These are phyloP conservation scores for Penicillium sp. DNA, from an alignment of 2,329 filamentous ascomycete genomes.

Conservation along the genomic window DNA sequence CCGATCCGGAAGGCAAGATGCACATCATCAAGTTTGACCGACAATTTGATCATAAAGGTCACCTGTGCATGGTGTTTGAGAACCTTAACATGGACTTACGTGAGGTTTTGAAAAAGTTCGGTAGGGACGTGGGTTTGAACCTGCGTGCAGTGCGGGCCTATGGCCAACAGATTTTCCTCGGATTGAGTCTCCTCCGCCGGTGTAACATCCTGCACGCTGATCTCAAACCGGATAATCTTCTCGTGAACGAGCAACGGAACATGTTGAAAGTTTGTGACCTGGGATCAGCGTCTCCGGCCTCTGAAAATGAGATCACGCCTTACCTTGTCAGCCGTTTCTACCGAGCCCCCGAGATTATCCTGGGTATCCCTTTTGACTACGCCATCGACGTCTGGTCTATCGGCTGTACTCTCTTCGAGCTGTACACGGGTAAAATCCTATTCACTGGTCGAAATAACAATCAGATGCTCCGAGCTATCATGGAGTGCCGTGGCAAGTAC, in stretches of 20 bases:
- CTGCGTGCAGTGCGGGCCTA: conserved; percentile 82
- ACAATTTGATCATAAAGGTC: conserved; percentile 88
- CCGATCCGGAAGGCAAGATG: conserved; percentile 84
- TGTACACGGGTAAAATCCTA: conserved; percentile 95
- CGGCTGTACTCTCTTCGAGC: conserved; percentile 92
- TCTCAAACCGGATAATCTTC: conserved; percentile 94
- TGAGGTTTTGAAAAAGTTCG: conserved; percentile 92
- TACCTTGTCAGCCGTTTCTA: conserved; percentile 98
- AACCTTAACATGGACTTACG: conserved; percentile 87
- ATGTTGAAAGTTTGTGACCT: conserved; percentile 92
- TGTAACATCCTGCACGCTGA: conserved; percentile 94
- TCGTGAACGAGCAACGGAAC: conserved; percentile 80
- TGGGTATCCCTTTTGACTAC: conserved; percentile 94
- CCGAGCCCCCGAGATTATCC: conserved; percentile 90
- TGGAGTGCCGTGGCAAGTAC: conserved; percentile 91
- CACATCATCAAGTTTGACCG: conserved; percentile 86
- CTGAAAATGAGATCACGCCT: conserved; percentile 86
- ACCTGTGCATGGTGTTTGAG: conserved; percentile 96
- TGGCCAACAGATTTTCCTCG: conserved; percentile 89
- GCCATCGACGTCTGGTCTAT: conserved; percentile 97
- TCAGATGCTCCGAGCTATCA: conserved; percentile 93
- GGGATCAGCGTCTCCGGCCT: conserved; percentile 88
- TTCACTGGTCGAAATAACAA: conserved; percentile 96
- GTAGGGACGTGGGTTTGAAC: conserved; percentile 89
- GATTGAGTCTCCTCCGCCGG: conserved; percentile 79